Evolutionary conservation across 2,329 filamentous ascomycete genomes (phyloP).

Genomic region (Didymella pinodella): DNA sequence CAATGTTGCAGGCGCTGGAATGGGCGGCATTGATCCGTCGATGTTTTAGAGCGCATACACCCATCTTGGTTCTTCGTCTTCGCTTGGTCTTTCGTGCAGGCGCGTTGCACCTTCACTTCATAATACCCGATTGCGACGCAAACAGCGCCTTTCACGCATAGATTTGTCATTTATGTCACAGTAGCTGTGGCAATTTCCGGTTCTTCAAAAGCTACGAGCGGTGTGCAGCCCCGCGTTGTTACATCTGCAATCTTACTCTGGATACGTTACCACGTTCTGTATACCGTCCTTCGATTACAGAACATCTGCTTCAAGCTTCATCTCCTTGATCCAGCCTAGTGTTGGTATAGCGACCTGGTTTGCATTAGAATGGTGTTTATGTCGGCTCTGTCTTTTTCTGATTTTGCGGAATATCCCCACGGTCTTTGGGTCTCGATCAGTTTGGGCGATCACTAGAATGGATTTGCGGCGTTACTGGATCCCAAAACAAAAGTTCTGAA

Average conservation of each 20-base stretch:
- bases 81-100: conserved; percentile 15
- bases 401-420: conserved; percentile 36
- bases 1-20: conserved; percentile 61
- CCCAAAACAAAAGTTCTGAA: conserved; percentile 37
- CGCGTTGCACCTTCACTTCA: conserved; percentile 25
- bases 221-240: conserved; percentile 8
- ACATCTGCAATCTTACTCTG: conserved; percentile 17
- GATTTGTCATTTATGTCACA: conserved; percentile 24
- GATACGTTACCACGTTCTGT: conserved; percentile 30
- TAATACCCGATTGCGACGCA: conserved; percentile 39
- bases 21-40: conserved; percentile 65
- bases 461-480: conserved; percentile 34
- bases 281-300: conserved; percentile 33
- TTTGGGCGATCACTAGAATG: conserved; percentile 31
- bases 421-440: conserved; percentile 19
- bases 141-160: conserved; percentile 34
- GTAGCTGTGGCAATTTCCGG: conserved; percentile 11
- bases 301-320: conserved; percentile 39
- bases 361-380: conserved; percentile 46
- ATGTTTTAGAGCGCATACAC: conserved; percentile 49
- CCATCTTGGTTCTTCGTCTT: conserved; percentile 4
- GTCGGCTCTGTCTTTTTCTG: conserved; percentile 24
- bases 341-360: conserved; percentile 45
- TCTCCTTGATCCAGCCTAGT: conserved; percentile 35
- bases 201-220: conserved; percentile 12